Conservation (phyloP, 768 basidiomycete genomes). For the Hericium coralloides region DNA sequence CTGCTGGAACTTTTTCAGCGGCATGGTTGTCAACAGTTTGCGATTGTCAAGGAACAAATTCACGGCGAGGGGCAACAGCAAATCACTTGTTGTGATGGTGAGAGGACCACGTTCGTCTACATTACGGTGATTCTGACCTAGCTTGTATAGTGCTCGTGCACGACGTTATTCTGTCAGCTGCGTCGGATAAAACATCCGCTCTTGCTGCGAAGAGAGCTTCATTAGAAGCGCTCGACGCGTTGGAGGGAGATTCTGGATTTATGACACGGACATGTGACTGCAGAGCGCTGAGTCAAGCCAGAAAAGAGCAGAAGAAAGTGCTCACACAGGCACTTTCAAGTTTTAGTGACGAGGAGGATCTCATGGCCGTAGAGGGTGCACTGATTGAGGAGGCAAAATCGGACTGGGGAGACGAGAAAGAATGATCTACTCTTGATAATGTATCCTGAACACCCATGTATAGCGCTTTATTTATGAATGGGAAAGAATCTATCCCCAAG, state of each 20-base stretch:
- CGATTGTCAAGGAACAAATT: conserved; percentile 26
- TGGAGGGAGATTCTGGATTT: conserved; percentile 57
- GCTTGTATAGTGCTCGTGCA: conserved; percentile 54
- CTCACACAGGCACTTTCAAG: conserved; percentile 21
- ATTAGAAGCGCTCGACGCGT: conserved; percentile 54
- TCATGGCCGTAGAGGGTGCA: conserved; percentile 2
- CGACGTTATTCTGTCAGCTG: conserved; percentile 51
- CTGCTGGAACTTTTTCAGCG: conserved; percentile 68
- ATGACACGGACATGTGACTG: conserved; percentile 63
- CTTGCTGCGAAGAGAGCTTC: conserved; percentile 56
- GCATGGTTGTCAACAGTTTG: conserved; percentile 60
- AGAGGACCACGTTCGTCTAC: conserved; percentile 10
- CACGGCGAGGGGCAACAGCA: conserved; percentile 34
- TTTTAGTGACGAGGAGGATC: conserved; percentile 15
- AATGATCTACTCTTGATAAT: background rate
- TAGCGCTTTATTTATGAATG: too few species aligned
- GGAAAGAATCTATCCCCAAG: too few species aligned
- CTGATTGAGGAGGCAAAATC: background rate
- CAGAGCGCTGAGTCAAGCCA: conserved; percentile 26
- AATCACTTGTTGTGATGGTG: conserved; percentile 44
- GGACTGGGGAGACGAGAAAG: background rate
- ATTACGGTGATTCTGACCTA: background rate
- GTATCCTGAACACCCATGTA: too few species aligned
- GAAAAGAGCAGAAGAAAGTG: conserved; percentile 31
- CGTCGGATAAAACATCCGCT: conserved; percentile 38